A percentile compares a stretch with the other conserved stretches of the same genome.
These are phyloP conservation scores for Carnegiea gigantea DNA, from an alignment of 179 eudicot species.

Conservation along the genomic window DNA sequence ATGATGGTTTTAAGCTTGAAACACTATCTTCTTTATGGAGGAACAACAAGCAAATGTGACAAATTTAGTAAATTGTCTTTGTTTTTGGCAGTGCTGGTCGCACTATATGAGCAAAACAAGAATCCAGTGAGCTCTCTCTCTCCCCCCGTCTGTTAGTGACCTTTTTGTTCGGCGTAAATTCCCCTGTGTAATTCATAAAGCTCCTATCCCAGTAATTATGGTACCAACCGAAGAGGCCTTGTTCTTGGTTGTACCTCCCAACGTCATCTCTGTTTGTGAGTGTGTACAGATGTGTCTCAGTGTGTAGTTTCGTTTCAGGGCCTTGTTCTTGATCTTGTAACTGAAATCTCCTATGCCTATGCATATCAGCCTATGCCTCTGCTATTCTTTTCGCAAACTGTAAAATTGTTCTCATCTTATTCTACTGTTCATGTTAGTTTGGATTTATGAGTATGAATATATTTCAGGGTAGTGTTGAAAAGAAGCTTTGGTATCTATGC, in stretches of 20 bases:
- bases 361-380: not conserved
- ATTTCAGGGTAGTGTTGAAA: not conserved
- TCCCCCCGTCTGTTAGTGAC: no score
- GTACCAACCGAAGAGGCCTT: no score
- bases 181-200: no score
- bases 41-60: not conserved
- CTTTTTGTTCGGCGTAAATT: no score
- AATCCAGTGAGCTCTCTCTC: constrained; percentile 37
- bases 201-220: no score
- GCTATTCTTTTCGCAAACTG: not conserved
- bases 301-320: no score
- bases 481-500: constrained; percentile 68
- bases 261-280: no score
- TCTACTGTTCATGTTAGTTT: not conserved
- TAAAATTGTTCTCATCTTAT: not conserved
- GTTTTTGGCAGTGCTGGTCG: constrained; percentile 65
- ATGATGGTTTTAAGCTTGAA: not conserved
- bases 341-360: not conserved
- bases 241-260: no score
- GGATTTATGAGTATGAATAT: not conserved
- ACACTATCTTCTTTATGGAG: not conserved
- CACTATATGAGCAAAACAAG: constrained; percentile 84
- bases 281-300: no score
- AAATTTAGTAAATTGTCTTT: not conserved
- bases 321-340: not conserved